phyloP scores from a whole-genome alignment of 106 monocot genomes.

The Hemerocallis citrina region DNA sequence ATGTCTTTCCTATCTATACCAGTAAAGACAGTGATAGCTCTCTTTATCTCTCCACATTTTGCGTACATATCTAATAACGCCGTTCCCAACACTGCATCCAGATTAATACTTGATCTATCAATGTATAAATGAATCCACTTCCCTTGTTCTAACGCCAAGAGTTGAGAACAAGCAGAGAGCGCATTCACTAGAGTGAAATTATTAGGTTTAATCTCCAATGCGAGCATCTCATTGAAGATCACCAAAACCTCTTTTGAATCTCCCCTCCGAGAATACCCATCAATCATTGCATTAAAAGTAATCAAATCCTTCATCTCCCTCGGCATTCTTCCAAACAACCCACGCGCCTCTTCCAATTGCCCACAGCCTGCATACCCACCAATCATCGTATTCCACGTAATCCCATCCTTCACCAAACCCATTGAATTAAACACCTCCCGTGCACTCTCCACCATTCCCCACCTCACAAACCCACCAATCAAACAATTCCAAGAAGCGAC shows the following conservation, averaged over 20 bases:
- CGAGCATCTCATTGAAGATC: slow-evolving; percentile 1
- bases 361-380: background rate
- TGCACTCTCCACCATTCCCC: slow-evolving; percentile 3
- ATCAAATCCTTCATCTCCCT: slow-evolving; percentile 5
- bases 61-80: slow-evolving; percentile 11
- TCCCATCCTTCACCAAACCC: slow-evolving; percentile 1
- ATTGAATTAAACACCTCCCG: slow-evolving; percentile 1
- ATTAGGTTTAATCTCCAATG: background rate
- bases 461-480: slow-evolving; percentile 11
- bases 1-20: slow-evolving; percentile 1
- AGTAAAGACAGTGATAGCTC: no score
- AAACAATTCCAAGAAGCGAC: slow-evolving; percentile 17
- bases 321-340: slow-evolving; percentile 6
- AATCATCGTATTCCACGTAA: slow-evolving; percentile 20
- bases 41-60: slow-evolving; percentile 8
- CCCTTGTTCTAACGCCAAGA: slow-evolving; percentile 10
- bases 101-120: background rate
- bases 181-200: slow-evolving; percentile 1
- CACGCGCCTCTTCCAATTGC: background rate
- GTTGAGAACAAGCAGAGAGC: slow-evolving; percentile 3
- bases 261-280: background rate
- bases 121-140: slow-evolving; percentile 10
- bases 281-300: slow-evolving; percentile 3
- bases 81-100: slow-evolving; percentile 9
- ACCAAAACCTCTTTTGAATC: background rate